These are phyloP conservation scores for Septoria petroselini DNA, from an alignment of 2,329 filamentous ascomycete genomes.

Conservation along the genomic window DNA sequence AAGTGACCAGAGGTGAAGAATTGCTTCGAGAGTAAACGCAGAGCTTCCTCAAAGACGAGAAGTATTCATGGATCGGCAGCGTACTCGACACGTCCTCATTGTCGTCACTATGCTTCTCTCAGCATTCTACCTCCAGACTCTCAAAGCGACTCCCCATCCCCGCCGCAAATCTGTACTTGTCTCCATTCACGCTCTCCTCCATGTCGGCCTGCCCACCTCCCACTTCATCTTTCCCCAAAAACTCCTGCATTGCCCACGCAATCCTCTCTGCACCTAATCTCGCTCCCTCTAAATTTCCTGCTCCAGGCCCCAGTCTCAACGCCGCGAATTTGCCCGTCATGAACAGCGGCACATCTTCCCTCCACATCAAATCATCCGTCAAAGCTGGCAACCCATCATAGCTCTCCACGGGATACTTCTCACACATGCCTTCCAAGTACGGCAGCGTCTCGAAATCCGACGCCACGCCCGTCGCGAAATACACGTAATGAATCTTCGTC, in stretches of 20 bases:
- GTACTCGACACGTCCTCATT: no score
- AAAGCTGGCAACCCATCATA: conserved; percentile 68
- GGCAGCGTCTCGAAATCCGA: conserved; percentile 61
- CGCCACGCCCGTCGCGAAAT: conserved; percentile 71
- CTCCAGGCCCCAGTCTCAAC: conserved; percentile 67
- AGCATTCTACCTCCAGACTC: conserved; percentile 28
- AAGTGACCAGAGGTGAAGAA: conserved; percentile 27
- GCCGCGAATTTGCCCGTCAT: conserved; percentile 66
- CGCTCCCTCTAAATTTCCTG: conserved; percentile 70
- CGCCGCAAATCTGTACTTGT: conserved; percentile 32
- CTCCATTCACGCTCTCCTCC: conserved; percentile 26
- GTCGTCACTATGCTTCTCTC: background rate
- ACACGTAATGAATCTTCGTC: conserved; percentile 60
- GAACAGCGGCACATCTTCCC: conserved; percentile 68
- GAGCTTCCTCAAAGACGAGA: background rate
- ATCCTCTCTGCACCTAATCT: conserved; percentile 70
- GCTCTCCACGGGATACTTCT: conserved; percentile 59
- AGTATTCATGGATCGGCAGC: background rate
- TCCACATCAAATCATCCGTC: conserved; percentile 75
- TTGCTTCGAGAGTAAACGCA: conserved; percentile 26
- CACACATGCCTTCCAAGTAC: conserved; percentile 58
- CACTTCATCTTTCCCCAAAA: conserved; percentile 11
- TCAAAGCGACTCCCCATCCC: conserved; percentile 46
- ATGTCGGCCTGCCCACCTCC: conserved; percentile 18
- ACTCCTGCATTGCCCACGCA: conserved; percentile 65